Conservation (phyloP, 1,284 basidiomycete genomes). For the Cystobasidiaceae sp. region DNA sequence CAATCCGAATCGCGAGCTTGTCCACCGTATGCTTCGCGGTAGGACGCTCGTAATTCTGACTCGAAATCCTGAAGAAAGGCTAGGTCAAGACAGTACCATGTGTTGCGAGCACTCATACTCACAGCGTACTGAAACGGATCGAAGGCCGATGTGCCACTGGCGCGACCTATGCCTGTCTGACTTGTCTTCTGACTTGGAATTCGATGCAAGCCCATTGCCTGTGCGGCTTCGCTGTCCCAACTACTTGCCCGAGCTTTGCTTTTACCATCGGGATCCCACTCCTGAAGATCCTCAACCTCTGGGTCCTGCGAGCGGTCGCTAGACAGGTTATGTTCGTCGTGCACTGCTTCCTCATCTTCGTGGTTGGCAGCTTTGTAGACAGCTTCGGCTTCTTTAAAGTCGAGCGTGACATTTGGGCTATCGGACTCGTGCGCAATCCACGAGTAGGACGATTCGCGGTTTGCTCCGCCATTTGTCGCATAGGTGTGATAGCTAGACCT, state of each 20-base stretch:
- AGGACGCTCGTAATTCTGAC: too few species aligned
- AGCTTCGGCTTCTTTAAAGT: constrained; percentile 15
- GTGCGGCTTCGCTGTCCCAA: constrained; percentile 26
- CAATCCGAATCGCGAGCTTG: too few species aligned
- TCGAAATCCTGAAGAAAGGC: neutral
- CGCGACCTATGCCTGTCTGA: neutral
- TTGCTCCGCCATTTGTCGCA: neutral
- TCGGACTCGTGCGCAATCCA: constrained; percentile 20
- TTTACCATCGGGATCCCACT: constrained; percentile 12
- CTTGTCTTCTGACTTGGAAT: constrained; percentile 9
- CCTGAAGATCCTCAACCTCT: neutral
- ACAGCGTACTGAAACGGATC: constrained; percentile 28
- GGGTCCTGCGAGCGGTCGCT: neutral
- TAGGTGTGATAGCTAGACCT: constrained; percentile 12
- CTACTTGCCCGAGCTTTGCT: constrained; percentile 9
- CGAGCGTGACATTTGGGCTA: constrained; percentile 12
- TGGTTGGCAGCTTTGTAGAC: neutral
- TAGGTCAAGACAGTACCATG: neutral
- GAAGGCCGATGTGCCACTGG: neutral
- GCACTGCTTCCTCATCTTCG: neutral
- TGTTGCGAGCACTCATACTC: neutral
- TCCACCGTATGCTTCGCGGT: too few species aligned
- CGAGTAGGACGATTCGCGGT: constrained; percentile 28
- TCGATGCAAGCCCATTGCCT: constrained; percentile 16
- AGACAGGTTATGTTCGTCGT: neutral